These are phyloP conservation scores for Trebouxia sp. DNA, from an alignment of 139 green algal genomes.

Conservation along the genomic window DNA sequence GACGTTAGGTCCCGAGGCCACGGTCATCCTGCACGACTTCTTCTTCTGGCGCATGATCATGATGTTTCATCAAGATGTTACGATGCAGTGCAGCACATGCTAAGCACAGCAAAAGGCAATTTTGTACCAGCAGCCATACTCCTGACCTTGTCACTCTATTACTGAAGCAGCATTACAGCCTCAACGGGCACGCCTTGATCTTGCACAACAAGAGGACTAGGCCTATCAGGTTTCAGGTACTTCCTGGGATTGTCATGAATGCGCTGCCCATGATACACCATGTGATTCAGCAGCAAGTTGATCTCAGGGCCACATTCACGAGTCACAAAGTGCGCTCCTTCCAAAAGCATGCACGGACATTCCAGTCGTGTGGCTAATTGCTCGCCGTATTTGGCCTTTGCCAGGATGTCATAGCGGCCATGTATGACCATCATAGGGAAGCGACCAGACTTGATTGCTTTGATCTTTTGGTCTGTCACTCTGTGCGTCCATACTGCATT, in stretches of 20 bases:
- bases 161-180: neutral
- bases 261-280: constrained; percentile 29
- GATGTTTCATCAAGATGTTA: no score
- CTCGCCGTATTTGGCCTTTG: constrained; percentile 44
- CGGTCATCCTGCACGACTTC: no score
- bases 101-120: no score
- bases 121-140: no score
- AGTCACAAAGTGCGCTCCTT: constrained; percentile 57
- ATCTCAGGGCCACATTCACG: constrained; percentile 53
- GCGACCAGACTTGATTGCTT: constrained; percentile 13
- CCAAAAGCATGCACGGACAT: constrained; percentile 41
- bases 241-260: constrained; percentile 15
- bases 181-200: neutral
- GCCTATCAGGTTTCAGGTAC: neutral
- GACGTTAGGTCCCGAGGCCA: no score
- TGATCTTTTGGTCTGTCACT: constrained; percentile 34
- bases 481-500: constrained; percentile 55
- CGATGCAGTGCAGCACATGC: no score
- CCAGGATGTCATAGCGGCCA: constrained; percentile 56
- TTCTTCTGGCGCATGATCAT: no score
- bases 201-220: neutral
- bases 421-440: constrained; percentile 58
- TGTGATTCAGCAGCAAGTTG: constrained; percentile 46
- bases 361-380: constrained; percentile 43
- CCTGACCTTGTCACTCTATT: no score